Conservation (phyloP, 2,329 filamentous ascomycete genomes). For the Calonectria hawksworthii region DNA sequence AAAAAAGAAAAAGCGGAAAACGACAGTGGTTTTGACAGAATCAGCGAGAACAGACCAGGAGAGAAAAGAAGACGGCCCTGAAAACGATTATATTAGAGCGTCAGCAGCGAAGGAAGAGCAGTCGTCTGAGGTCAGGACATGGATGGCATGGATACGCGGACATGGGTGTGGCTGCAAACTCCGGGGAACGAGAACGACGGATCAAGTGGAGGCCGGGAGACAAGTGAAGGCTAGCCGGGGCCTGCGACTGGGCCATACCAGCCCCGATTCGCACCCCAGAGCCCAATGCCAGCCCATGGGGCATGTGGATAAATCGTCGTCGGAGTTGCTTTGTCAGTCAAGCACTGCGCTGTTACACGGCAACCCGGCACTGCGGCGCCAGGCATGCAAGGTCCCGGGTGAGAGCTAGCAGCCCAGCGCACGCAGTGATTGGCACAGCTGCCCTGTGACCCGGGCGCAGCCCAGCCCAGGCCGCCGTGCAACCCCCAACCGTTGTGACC, state of each 20-base stretch:
- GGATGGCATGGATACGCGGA: slow-evolving; percentile 2
- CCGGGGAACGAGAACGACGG: slow-evolving; percentile 10
- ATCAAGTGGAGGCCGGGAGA: background rate
- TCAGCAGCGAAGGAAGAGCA: background rate
- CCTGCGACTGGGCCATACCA: background rate
- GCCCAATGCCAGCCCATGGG: background rate
- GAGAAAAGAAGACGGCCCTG: background rate
- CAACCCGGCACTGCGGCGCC: slow-evolving; percentile 32
- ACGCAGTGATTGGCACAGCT: slow-evolving; percentile 38
- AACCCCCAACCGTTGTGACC: background rate
- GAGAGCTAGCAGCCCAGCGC: slow-evolving; percentile 30
- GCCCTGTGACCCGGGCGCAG: background rate
- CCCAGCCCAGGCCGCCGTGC: background rate
- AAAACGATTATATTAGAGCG: background rate
- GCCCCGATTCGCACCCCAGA: background rate
- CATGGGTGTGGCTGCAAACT: slow-evolving; percentile 18
- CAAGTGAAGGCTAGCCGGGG: background rate
- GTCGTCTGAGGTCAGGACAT: slow-evolving; percentile 8
- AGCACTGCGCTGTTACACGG: slow-evolving; percentile 28
- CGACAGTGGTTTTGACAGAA: background rate
- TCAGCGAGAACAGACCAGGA: background rate
- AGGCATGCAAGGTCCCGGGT: slow-evolving; percentile 22
- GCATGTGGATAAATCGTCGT: background rate
- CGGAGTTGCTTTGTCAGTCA: background rate
- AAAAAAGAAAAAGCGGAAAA: background rate